A percentile compares a stretch with the other conserved stretches of the same genome.
phyloP scores from a whole-genome alignment of 345 rosid species.

The Rhizophora apiculata region DNA sequence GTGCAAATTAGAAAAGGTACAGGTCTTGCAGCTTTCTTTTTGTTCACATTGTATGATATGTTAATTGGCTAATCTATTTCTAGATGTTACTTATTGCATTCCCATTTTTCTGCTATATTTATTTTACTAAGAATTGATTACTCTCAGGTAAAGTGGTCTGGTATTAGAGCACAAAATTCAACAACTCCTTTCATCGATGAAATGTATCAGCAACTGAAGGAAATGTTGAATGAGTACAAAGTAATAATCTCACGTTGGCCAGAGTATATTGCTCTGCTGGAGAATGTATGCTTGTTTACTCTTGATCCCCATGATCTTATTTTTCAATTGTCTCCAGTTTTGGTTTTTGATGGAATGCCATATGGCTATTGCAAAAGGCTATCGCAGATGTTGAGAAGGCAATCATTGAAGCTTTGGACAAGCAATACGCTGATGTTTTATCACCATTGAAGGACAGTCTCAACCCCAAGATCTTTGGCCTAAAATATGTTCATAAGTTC shows the following conservation, averaged over 20 bases:
- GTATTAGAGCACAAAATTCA: constrained; percentile 10
- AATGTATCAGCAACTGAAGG: constrained; percentile 19
- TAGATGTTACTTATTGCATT: too few species aligned
- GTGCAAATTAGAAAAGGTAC: constrained; percentile 26
- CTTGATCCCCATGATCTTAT: neutral
- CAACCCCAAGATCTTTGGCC: constrained; percentile 25
- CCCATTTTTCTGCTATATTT: neutral
- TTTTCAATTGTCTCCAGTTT: neutral
- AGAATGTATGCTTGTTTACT: constrained; percentile 17
- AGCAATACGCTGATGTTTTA: constrained; percentile 23
- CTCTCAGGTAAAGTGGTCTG: constrained; percentile 17
- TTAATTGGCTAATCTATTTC: too few species aligned
- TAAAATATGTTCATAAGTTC: constrained; percentile 27
- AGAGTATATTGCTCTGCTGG: constrained; percentile 24
- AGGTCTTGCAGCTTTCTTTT: neutral
- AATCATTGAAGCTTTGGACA: constrained; percentile 28
- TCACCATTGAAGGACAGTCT: constrained; percentile 23
- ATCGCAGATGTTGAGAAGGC: constrained; percentile 30
- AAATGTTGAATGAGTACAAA: constrained; percentile 24
- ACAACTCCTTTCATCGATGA: constrained; percentile 23
- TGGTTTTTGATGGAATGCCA: neutral
- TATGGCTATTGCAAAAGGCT: constrained; percentile 18
- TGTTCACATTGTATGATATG: too few species aligned
- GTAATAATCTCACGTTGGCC: constrained; percentile 30
- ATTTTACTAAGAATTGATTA: neutral